A percentile compares a stretch with the other conserved stretches of the same genome.
phyloP scores from a whole-genome alignment of 805 yeast species.

The Saccharomycopsis babjevae region DNA sequence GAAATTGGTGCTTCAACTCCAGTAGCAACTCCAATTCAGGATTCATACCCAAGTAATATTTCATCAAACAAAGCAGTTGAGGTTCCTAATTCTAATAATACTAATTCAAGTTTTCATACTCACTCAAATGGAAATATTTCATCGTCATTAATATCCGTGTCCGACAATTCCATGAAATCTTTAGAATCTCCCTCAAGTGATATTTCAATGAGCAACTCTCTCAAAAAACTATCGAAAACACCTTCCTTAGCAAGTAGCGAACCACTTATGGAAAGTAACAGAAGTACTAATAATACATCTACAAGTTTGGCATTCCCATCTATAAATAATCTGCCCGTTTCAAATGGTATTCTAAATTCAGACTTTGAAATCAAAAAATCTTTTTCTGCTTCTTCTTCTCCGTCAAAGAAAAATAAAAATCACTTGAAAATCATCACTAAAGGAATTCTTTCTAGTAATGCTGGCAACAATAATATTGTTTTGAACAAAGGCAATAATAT shows the following conservation, averaged over 20 bases:
- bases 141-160: neutral
- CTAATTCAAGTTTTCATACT: neutral
- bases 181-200: neutral
- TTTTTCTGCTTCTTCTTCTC: neutral
- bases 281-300: neutral
- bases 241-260: neutral
- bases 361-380: neutral
- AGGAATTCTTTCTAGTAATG: neutral
- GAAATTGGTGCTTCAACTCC: conserved; percentile 15
- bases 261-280: neutral
- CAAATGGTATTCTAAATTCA: neutral
- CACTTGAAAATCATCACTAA: neutral
- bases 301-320: neutral
- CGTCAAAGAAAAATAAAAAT: neutral
- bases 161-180: neutral
- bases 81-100: neutral
- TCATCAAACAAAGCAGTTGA: neutral
- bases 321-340: neutral
- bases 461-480: neutral
- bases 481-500: neutral
- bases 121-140: neutral
- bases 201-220: neutral
- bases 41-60: neutral
- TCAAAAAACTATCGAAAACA: neutral
- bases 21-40: neutral